These are phyloP conservation scores for Stenogyne calaminthoides DNA, from an alignment of 305 asterid genomes.

Conservation along the genomic window DNA sequence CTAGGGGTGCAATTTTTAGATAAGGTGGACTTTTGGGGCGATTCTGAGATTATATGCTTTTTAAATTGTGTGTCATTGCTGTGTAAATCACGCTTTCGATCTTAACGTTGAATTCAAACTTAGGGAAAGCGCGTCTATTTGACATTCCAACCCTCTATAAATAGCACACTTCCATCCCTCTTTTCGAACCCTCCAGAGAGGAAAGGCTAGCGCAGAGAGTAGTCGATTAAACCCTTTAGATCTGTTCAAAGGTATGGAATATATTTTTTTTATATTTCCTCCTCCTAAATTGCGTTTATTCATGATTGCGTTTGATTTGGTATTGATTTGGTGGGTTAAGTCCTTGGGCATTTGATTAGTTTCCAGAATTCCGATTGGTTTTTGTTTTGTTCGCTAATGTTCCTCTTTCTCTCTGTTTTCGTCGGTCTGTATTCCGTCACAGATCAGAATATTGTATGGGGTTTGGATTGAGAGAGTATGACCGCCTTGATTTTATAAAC, in stretches of 20 bases:
- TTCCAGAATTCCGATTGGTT: not conserved
- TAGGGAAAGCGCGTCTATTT: constrained; percentile 18
- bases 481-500: not conserved
- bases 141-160: not conserved
- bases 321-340: not conserved
- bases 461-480: constrained; percentile 13
- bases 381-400: not conserved
- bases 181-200: constrained; percentile 20
- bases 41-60: not conserved
- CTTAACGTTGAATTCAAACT: constrained; percentile 11
- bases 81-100: constrained; percentile 19
- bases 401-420: not conserved
- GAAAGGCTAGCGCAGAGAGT: constrained; percentile 19
- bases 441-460: not conserved
- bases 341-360: not conserved
- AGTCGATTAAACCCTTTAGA: constrained; percentile 27
- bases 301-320: constrained; percentile 2
- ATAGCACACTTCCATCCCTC: not conserved
- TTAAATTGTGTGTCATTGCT: not conserved
- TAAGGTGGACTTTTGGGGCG: constrained; percentile 1
- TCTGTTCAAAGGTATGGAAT: constrained; percentile 35
- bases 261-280: not conserved
- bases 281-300: not conserved
- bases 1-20: too few relatives aligned
- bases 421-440: too few relatives aligned